Conservation (phyloP, 257 asterid genomes). For the Nicotiana otophora region DNA sequence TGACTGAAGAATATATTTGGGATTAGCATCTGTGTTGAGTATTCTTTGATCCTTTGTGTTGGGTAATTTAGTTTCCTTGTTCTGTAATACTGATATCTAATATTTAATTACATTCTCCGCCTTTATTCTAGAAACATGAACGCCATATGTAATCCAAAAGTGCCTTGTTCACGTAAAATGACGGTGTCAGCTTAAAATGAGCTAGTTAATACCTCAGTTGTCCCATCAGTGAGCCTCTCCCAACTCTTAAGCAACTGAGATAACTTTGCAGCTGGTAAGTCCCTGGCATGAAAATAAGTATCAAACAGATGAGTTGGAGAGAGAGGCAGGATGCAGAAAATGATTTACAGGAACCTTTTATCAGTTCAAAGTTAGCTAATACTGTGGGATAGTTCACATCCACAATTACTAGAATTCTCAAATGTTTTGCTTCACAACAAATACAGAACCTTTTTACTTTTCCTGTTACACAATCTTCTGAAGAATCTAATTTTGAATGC, state of each 20-base stretch:
- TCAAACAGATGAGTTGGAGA: background rate
- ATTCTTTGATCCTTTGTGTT: background rate
- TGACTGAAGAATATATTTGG: background rate
- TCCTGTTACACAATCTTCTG: background rate
- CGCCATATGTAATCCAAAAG: background rate
- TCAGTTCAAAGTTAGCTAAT: too few relatives aligned
- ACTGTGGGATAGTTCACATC: too few relatives aligned
- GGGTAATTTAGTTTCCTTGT: background rate
- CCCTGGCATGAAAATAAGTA: slow-evolving; percentile 36
- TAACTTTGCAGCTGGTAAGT: slow-evolving; percentile 52
- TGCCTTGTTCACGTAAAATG: background rate
- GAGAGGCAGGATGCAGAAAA: background rate
- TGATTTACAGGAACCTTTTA: too few relatives aligned
- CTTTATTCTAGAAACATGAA: background rate
- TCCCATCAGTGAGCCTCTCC: slow-evolving; percentile 53
- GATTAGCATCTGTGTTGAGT: background rate
- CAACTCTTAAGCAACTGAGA: slow-evolving; percentile 59
- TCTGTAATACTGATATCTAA: background rate
- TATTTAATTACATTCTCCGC: background rate
- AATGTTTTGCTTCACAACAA: too few relatives aligned
- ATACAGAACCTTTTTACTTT: background rate
- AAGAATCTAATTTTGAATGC: background rate
- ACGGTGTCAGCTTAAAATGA: background rate
- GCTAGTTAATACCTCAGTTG: slow-evolving; percentile 43
- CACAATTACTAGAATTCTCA: too few relatives aligned